phyloP scores from a whole-genome alignment of 768 basidiomycete genomes.

The Leucocoprinus birnbaumii region DNA sequence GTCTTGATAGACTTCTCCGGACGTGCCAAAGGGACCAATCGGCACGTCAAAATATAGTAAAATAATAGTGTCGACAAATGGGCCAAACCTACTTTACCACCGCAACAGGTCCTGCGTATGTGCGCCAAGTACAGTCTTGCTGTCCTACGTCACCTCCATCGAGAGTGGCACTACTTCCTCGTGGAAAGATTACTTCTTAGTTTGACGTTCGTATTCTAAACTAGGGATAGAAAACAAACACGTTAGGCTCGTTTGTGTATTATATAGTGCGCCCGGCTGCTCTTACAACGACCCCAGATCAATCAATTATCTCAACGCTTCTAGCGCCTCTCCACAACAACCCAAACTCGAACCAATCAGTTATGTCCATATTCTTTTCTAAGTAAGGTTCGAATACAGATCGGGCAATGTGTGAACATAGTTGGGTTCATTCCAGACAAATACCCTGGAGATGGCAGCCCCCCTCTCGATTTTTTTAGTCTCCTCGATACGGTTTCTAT shows the following conservation, averaged over 20 bases:
- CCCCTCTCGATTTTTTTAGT: too few species aligned
- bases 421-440: neutral
- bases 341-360: neutral
- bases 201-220: neutral
- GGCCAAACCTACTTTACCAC: neutral
- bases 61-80: constrained; percentile 1
- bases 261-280: too few species aligned
- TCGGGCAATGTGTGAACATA: constrained; percentile 9
- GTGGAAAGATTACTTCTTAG: constrained; percentile 3
- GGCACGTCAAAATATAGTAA: too few species aligned
- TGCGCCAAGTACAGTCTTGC: too few species aligned
- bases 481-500: too few species aligned
- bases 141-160: constrained; percentile 4
- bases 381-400: neutral
- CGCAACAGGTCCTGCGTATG: too few species aligned
- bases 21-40: too few species aligned
- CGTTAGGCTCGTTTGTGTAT: too few species aligned
- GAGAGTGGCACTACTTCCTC: neutral
- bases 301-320: constrained; percentile 1
- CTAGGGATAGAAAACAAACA: too few species aligned
- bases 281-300: neutral
- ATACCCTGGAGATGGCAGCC: neutral
- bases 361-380: constrained; percentile 10
- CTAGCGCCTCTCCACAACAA: neutral
- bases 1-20: too few species aligned